A percentile compares a stretch with the other conserved stretches of the same genome.
These are phyloP conservation scores for Fusarium vanettenii DNA, from an alignment of 2,329 filamentous ascomycete species.

Conservation along the genomic window DNA sequence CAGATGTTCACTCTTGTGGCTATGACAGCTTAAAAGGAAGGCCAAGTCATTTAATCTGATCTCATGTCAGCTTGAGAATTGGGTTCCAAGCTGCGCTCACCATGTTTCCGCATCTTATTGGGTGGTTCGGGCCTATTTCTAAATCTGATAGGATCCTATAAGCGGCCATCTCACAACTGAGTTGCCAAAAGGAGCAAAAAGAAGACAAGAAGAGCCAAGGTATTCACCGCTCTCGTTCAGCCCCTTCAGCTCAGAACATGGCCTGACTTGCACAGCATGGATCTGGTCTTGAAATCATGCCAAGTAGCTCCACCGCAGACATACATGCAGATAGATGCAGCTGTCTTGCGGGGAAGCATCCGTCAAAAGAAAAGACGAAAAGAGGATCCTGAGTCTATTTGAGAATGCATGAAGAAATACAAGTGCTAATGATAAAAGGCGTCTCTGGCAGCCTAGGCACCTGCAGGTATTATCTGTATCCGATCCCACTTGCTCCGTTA, in stretches of 20 bases:
- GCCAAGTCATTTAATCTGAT: neutral
- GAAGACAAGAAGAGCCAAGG: neutral
- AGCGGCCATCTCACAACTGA: neutral
- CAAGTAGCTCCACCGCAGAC: neutral
- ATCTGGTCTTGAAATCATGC: neutral
- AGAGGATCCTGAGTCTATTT: neutral
- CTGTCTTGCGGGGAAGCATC: neutral
- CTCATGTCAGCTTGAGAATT: slow-evolving; percentile 6
- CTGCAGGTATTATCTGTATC: neutral
- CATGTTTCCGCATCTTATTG: neutral
- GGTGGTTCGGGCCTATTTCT: neutral
- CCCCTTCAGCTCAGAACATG: neutral
- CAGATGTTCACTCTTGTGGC: neutral
- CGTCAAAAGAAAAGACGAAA: neutral
- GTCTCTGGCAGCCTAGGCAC: neutral
- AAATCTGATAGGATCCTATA: neutral
- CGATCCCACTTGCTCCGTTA: slow-evolving; percentile 3
- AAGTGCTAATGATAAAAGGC: neutral
- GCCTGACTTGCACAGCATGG: slow-evolving; percentile 6
- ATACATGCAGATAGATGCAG: neutral
- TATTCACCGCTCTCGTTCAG: neutral
- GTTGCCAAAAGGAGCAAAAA: neutral
- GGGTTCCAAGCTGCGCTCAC: neutral
- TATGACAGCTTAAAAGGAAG: neutral
- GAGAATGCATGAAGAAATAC: neutral